Evolutionary conservation across 495 filamentous ascomycete species (phyloP).

Genomic region (Venustampulla echinocandica): DNA sequence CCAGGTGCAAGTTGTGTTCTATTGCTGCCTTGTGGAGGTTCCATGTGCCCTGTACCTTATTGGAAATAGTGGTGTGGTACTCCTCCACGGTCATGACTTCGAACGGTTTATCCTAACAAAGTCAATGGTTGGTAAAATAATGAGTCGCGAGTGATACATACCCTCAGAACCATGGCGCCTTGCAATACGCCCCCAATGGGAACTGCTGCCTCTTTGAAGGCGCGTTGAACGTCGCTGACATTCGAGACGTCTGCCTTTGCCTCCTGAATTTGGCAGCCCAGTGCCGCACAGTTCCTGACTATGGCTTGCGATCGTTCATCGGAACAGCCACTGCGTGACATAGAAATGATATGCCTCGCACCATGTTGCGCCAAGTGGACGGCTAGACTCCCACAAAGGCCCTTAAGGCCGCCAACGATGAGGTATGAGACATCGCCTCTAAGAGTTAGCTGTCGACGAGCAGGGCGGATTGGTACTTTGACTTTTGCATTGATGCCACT

Average conservation of each 20-base stretch:
- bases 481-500: neutral
- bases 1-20: constrained; percentile 30
- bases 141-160: constrained; percentile 5
- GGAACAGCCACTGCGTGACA: constrained; percentile 22
- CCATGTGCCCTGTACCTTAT: constrained; percentile 39
- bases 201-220: constrained; percentile 16
- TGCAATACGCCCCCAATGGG: constrained; percentile 37
- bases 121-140: neutral
- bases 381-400: constrained; percentile 20
- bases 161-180: neutral
- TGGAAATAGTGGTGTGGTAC: constrained; percentile 27
- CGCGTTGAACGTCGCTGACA: constrained; percentile 23
- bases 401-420: constrained; percentile 23
- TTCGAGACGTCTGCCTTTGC: constrained; percentile 30
- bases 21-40: constrained; percentile 40
- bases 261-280: constrained; percentile 26
- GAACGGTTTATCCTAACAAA: constrained; percentile 34
- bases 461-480: neutral
- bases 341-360: constrained; percentile 18
- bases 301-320: constrained; percentile 18
- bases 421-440: constrained; percentile 17
- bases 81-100: constrained; percentile 33
- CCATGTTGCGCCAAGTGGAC: constrained; percentile 19
- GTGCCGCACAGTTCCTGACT: constrained; percentile 28
- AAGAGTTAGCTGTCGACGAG: neutral